Conservation (phyloP, 2,329 filamentous ascomycete genomes). For the Penicillium sp. region DNA sequence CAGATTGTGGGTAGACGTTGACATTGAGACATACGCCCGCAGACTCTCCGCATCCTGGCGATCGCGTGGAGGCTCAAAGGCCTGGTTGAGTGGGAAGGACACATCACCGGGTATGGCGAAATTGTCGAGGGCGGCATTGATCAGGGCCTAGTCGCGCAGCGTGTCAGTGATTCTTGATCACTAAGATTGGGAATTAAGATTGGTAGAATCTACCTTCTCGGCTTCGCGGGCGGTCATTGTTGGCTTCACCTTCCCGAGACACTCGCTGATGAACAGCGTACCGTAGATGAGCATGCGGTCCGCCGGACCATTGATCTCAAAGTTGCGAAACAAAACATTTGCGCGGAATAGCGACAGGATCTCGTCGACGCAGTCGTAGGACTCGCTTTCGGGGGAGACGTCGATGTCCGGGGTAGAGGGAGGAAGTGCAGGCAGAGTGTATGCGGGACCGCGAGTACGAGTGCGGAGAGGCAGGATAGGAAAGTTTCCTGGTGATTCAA, state of each 20-base stretch:
- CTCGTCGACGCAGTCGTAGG: constrained; percentile 96
- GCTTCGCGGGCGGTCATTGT: constrained; percentile 63
- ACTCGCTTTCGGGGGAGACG: constrained; percentile 78
- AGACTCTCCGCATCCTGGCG: constrained; percentile 86
- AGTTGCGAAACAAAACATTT: constrained; percentile 99
- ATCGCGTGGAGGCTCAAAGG: constrained; percentile 85
- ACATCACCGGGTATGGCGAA: constrained; percentile 95
- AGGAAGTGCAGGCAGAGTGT: constrained; percentile 69
- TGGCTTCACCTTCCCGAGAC: constrained; percentile 81
- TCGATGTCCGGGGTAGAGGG: constrained; percentile 52
- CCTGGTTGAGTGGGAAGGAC: constrained; percentile 90
- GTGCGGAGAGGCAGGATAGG: constrained; percentile 92
- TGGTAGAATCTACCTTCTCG: constrained; percentile 53
- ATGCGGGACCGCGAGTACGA: constrained; percentile 90
- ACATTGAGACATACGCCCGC: constrained; percentile 67
- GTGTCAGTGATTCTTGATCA: no score
- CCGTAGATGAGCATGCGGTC: constrained; percentile 95
- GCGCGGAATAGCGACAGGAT: constrained; percentile 88
- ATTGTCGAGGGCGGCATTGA: constrained; percentile 88
- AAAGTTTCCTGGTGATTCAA: constrained; percentile 74
- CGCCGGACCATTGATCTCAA: constrained; percentile 94
- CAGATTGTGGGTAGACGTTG: background rate
- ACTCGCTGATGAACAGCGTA: constrained; percentile 91
- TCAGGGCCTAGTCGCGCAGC: no score
- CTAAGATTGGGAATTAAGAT: no score